phyloP scores from a whole-genome alignment of 2,329 filamentous ascomycete species.

The Podosphaera xanthii region DNA sequence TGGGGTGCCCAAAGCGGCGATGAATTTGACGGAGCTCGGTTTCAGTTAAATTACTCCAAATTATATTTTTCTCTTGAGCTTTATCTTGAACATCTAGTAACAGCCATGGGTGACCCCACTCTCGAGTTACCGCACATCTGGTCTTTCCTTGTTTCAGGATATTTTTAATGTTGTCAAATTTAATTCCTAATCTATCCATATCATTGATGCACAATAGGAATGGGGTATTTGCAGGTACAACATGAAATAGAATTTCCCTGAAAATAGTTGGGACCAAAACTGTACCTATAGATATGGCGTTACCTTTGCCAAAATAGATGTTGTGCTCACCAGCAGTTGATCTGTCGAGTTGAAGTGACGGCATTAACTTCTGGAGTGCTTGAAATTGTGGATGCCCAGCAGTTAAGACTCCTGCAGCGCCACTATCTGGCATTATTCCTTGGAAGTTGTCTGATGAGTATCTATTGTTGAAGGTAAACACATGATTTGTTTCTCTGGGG shows the following conservation, averaged over 20 bases:
- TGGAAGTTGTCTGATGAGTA: not conserved
- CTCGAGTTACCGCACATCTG: not conserved
- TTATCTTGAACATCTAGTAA: not conserved
- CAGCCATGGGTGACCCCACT: not conserved
- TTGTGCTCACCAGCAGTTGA: not conserved
- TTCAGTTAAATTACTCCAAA: not conserved
- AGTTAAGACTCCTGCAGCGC: not conserved
- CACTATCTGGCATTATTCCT: not conserved
- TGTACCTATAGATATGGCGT: not conserved
- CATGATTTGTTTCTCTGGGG: not conserved
- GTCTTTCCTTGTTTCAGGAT: not conserved
- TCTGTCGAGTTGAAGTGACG: not conserved
- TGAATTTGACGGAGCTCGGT: slow-evolving; percentile 1
- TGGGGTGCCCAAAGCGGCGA: not conserved
- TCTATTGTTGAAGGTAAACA: slow-evolving; percentile 1
- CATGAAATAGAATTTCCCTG: not conserved
- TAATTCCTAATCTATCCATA: not conserved
- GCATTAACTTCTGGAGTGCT: not conserved
- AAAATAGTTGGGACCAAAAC: not conserved
- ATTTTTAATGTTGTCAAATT: slow-evolving; percentile 1
- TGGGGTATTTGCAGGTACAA: not conserved
- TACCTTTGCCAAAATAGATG: not conserved
- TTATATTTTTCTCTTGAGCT: not conserved
- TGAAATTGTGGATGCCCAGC: not conserved
- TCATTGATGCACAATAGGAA: not conserved